Evolutionary conservation across 129 eudicot species (phyloP), one percentile per base, ranked within the genome.

Genomic region (Flaveria bidentis): DNA sequence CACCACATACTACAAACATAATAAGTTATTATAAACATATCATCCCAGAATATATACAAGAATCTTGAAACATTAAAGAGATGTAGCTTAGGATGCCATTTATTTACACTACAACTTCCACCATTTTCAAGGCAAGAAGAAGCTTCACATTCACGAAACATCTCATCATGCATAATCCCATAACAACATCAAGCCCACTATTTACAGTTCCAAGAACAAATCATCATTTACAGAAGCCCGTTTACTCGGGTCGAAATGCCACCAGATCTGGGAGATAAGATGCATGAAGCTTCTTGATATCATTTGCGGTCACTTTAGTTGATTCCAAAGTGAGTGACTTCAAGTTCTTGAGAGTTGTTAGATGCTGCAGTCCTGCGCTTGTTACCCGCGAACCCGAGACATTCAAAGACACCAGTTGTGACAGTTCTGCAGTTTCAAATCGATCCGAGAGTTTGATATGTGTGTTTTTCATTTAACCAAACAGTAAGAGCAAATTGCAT

Each of bases 331-430:
- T 82, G 39, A 95, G 84, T 3, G 99, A 95, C 49, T 87, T 90
- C 79, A 95, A 61, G 17, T 88, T 89, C 85, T 91, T 91, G 2
- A 95, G 89, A 0, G 75, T 70, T 79, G 79, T 87, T 80, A 95
- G 75, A 80, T 89, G 88, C 77, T 77, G 82, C 89, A 95, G 67
- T 50, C 99, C 99, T 9, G 76, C 86, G 73, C 71, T 83, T 4
- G 99, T 95, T 51, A 95, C 74, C 23, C 97, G 97, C 20, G 99
- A 91, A 75, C 86, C 88, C 39, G 99, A 95, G 12, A 89, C 86
- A 56, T 91, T 95, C 56, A 95, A 71, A 12, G 97, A 91, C 50
- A 89, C 92, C 80, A 95, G 80, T 2, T 84, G 77, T 12, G 99
- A 89, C 80, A 95, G 76, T 72, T 94, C 99, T 95, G 91, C 85